phyloP scores from a whole-genome alignment of 2,329 filamentous ascomycete species.

The Colletotrichum sublineola region DNA sequence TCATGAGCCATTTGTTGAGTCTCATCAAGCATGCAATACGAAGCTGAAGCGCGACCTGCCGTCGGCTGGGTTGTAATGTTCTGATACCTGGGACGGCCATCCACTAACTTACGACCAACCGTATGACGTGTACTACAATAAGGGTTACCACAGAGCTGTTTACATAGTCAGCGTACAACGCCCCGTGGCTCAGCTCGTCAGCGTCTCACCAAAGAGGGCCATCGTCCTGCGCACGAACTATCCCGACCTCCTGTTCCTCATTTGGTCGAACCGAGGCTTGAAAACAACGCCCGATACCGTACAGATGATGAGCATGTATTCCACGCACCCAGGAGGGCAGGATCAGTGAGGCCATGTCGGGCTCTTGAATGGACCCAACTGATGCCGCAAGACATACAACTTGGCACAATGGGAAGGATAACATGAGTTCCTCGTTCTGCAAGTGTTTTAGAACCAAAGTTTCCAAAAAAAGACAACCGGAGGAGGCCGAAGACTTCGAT shows the following conservation, averaged over 20 bases:
- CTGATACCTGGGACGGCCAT: background rate
- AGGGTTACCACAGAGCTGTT: background rate
- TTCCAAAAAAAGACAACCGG: background rate
- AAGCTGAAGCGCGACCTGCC: background rate
- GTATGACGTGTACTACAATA: background rate
- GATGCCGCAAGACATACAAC: background rate
- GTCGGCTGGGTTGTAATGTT: background rate
- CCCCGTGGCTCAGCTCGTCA: background rate
- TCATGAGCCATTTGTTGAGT: background rate
- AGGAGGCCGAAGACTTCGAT: constrained; percentile 23
- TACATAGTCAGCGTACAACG: background rate
- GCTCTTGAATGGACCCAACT: background rate
- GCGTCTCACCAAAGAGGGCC: no score
- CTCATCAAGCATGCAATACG: background rate
- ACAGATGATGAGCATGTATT: background rate
- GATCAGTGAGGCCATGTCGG: background rate
- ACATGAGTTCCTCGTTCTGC: background rate
- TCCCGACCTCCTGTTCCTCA: background rate
- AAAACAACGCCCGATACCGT: background rate
- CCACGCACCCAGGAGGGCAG: background rate
- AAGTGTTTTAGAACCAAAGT: background rate
- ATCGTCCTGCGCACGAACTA: background rate
- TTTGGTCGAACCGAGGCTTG: background rate
- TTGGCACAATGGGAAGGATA: background rate
- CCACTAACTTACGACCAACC: background rate